Base-by-base conservation (phyloP, 2,329 filamentous ascomycete species). In the Venturia nashicola region DNA sequence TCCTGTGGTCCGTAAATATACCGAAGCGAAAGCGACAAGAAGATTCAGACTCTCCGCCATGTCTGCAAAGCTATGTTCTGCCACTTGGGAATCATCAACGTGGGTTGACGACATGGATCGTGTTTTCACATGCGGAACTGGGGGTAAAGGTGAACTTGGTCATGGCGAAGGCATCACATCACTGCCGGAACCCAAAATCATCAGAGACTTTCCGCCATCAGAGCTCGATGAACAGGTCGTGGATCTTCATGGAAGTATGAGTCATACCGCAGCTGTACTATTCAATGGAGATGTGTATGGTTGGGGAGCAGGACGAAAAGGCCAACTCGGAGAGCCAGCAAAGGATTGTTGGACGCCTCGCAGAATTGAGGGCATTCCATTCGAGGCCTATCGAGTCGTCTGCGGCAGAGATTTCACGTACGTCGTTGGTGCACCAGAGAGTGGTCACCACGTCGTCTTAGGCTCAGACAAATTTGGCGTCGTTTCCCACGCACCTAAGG, bases 371-470 rank as follows among this genome's bases (percentile, higher is more conserved):
- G 73, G 83, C 1, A 69, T 82, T 23, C 71, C 75, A 4, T 95
- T 95, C 72, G 76, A 75, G n/a, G 87, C 86, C 2, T 74, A 75
- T 14, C 81, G 83, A 67, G 90, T 84, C 1, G 85, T 88, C 0
- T 96, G 91, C 72, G 92, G 92, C 9, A 85, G 89, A 66, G 90
- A 97, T 66, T 93, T 96, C 70, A 96, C 91, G 0, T 89, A 87
- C 70, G 72, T 97, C 5, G 80, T 90, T 32, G 77, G 80, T 4
- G 66, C 76, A 44, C 72, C 80, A 1, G 75, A 75, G 0, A 75
- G 75, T n/a, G 89, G 89, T 2, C 75, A 85, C 39, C 77, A 91
- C 61, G 67, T 76, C 3, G 76, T 96, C 5, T 73, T 96, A 1
- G 93, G 93, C 0, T 83, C 85, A 36, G 83, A 92, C 72, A 93